Percentiles rank a stretch among this genome's conserved stretches.
Evolutionary conservation across 208 protist species (phyloP).

Genomic region (Acanthamoeba rhysodes): DNA sequence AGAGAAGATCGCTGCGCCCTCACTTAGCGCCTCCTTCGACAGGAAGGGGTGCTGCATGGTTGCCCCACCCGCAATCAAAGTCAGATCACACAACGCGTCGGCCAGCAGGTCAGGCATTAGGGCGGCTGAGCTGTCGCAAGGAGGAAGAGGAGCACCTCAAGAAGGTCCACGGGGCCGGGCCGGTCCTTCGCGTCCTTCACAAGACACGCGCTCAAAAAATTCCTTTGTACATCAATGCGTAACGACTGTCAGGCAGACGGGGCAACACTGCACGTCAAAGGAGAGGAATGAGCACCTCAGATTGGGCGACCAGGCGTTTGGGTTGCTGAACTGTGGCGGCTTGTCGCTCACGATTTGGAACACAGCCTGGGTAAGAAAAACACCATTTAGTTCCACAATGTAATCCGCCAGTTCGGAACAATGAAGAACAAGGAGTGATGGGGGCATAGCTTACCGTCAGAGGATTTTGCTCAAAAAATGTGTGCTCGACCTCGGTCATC

Average conservation of each 20-base stretch:
- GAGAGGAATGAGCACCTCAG: neutral
- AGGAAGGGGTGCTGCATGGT: slow-evolving; percentile 31
- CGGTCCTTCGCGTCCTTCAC: neutral
- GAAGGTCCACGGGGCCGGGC: neutral
- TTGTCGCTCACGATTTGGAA: slow-evolving; percentile 70
- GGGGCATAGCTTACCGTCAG: slow-evolving; percentile 9
- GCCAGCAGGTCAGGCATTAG: neutral
- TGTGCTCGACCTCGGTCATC: slow-evolving; percentile 56
- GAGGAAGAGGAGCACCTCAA: neutral
- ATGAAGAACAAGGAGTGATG: neutral
- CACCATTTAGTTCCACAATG: too few species aligned
- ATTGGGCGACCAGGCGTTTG: slow-evolving; percentile 21
- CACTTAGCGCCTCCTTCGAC: neutral
- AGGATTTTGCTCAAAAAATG: slow-evolving; percentile 72
- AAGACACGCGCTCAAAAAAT: slow-evolving; percentile 30
- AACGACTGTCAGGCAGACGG: too few species aligned
- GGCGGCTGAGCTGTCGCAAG: too few species aligned
- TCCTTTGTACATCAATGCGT: too few species aligned
- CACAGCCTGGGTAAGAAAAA: neutral
- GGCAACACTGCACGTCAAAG: neutral
- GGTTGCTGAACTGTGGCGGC: slow-evolving; percentile 13
- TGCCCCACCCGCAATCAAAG: too few species aligned
- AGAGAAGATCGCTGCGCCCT: neutral
- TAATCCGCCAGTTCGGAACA: too few species aligned
- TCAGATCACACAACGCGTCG: neutral